Percentiles rank a stretch among this genome's conserved stretches.
These are phyloP conservation scores for Kuraishia molischiana DNA, from an alignment of 805 yeast species.

Conservation along the genomic window DNA sequence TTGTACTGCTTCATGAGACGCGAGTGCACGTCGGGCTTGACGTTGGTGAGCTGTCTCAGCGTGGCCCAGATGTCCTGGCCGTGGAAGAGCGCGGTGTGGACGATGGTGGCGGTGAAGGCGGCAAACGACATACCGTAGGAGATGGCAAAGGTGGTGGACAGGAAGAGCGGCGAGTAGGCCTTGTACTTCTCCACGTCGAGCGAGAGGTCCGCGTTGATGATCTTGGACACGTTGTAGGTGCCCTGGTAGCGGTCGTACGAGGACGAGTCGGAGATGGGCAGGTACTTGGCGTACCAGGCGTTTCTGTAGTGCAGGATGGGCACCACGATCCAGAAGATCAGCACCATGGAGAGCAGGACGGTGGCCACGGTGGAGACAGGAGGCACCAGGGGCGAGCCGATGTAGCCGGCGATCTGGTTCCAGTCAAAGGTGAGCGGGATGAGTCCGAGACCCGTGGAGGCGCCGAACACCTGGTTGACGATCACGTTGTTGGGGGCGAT, in stretches of 20 bases:
- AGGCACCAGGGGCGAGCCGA: constrained; percentile 54
- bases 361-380: constrained; percentile 37
- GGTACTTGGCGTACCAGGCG: constrained; percentile 33
- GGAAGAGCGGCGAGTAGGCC: constrained; percentile 1
- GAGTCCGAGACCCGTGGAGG: constrained; percentile 40
- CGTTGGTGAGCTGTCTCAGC: not conserved
- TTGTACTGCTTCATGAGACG: constrained; percentile 48
- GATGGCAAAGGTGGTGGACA: not conserved
- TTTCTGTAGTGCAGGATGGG: constrained; percentile 43
- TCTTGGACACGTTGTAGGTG: not conserved
- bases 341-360: constrained; percentile 20
- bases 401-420: constrained; percentile 41
- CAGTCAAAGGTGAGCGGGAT: constrained; percentile 64
- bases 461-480: constrained; percentile 60
- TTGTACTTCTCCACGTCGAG: not conserved
- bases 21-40: constrained; percentile 16
- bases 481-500: constrained; percentile 47
- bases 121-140: constrained; percentile 1
- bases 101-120: constrained; percentile 11
- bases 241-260: not conserved
- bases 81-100: constrained; percentile 21
- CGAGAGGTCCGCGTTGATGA: not conserved
- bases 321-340: constrained; percentile 46
- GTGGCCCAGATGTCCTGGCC: not conserved
- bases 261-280: constrained; percentile 15